Conservation (phyloP, 805 yeast genomes). For the Suhomyces pyralidae region DNA sequence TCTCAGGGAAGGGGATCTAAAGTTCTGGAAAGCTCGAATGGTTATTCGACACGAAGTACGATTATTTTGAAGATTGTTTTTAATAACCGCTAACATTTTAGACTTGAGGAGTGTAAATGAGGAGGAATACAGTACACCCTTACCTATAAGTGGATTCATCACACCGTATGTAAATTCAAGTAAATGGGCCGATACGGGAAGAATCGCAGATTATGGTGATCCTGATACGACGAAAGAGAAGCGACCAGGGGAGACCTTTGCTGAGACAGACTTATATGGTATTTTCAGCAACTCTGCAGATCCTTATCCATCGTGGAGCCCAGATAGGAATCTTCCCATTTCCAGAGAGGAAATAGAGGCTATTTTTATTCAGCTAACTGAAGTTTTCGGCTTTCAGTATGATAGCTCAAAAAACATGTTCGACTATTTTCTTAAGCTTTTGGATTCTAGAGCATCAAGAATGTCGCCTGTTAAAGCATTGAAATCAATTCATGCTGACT, state of each 20-base stretch:
- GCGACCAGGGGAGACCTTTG: conserved; percentile 33
- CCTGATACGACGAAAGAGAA: conserved; percentile 20
- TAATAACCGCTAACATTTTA: conserved; percentile 3
- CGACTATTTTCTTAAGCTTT: conserved; percentile 57
- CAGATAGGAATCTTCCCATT: conserved; percentile 44
- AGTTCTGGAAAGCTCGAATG: background rate
- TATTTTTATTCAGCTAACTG: conserved; percentile 50
- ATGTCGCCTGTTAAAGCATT: conserved; percentile 57
- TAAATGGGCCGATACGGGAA: conserved; percentile 11
- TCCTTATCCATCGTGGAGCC: conserved; percentile 56
- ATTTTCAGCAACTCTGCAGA: conserved; percentile 44
- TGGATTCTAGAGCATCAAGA: conserved; percentile 69
- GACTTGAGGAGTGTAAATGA: background rate
- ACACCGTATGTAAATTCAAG: conserved; percentile 41
- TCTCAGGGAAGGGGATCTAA: background rate
- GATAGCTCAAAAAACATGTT: conserved; percentile 67
- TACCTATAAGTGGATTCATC: conserved; percentile 40
- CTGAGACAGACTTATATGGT: conserved; percentile 42
- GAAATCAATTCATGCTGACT: conserved; percentile 64
- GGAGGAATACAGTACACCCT: background rate
- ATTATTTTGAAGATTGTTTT: background rate
- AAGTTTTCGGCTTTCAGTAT: conserved; percentile 64
- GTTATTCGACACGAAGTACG: background rate
- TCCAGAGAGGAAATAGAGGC: conserved; percentile 52
- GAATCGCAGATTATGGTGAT: conserved; percentile 28